Conservation (phyloP, 371 early-diverging fungal species). For the Mucor sp. region DNA sequence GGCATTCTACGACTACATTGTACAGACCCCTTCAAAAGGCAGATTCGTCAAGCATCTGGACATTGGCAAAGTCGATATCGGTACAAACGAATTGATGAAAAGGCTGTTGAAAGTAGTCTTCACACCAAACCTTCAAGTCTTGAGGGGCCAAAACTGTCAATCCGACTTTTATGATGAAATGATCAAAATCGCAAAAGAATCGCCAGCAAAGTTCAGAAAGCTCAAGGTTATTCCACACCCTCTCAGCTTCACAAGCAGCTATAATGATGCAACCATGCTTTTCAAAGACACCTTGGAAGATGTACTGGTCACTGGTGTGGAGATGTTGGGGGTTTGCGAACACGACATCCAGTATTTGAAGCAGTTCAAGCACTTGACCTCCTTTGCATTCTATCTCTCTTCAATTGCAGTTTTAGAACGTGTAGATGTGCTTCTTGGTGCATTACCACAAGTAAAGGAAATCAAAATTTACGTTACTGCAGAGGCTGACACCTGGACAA, state of each 20-base stretch:
- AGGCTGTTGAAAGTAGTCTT: not conserved
- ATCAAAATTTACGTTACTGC: not conserved
- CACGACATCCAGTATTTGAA: not conserved
- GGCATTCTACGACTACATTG: not conserved
- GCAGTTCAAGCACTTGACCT: not conserved
- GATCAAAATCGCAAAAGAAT: not conserved
- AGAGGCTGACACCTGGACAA: not conserved
- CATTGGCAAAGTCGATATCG: not conserved
- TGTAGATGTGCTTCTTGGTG: not conserved
- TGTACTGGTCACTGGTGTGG: not conserved
- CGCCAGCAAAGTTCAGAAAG: not conserved
- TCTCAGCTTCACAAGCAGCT: not conserved
- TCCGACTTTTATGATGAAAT: not conserved
- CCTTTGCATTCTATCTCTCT: not conserved
- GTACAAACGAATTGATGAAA: not conserved
- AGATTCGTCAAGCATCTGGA: not conserved
- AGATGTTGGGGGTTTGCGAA: not conserved
- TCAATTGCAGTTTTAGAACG: not conserved
- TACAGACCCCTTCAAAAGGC: not conserved
- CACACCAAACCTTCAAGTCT: not conserved
- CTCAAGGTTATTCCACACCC: not conserved
- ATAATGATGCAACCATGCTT: not conserved
- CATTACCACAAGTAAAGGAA: not conserved
- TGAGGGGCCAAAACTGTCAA: not conserved
- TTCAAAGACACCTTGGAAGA: not conserved